Evolutionary conservation across 352 stramenopile genomes (phyloP).

Genomic region (Phytophthora pistaciae): DNA sequence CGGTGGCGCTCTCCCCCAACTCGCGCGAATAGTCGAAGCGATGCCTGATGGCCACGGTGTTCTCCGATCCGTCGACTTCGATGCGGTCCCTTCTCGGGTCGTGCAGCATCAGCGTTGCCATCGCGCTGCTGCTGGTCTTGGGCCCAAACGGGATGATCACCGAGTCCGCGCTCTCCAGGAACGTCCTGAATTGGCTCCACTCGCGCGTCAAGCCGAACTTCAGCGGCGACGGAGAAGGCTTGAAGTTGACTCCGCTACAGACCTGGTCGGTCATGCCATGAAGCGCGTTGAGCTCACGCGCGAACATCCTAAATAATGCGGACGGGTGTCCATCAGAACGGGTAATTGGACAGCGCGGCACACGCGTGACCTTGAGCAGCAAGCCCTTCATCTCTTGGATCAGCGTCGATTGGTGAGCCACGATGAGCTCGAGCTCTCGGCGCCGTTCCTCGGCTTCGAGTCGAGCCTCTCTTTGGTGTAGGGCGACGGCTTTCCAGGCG

Average conservation of each 20-base stretch:
- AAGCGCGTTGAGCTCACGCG: conserved; percentile 22
- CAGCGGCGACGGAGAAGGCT: not conserved
- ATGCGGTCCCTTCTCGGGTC: not conserved
- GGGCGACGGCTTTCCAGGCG: conserved; percentile 12
- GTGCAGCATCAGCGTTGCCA: not conserved
- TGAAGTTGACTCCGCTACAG: not conserved
- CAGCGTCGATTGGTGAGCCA: conserved; percentile 3
- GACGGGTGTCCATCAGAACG: not conserved
- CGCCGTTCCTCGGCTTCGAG: conserved; percentile 14
- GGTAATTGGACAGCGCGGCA: not conserved
- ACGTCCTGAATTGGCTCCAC: not conserved
- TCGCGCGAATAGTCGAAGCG: not conserved
- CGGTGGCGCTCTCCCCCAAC: not conserved
- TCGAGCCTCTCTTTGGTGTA: conserved; percentile 19
- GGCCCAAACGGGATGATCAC: conserved; percentile 13
- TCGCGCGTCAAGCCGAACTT: not conserved
- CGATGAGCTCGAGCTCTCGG: conserved; percentile 1
- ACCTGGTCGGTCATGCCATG: conserved; percentile 21
- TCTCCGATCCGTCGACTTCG: not conserved
- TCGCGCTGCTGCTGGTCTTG: not conserved
- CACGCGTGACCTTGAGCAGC: not conserved
- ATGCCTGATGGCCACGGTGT: not conserved
- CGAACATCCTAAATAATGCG: conserved; percentile 13
- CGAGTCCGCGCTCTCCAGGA: conserved; percentile 11
- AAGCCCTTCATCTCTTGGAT: conserved; percentile 15